Evolutionary conservation across 129 eudicot species (phyloP), one percentile per base, ranked within the genome.

Genomic region (Flaveria brownii): DNA sequence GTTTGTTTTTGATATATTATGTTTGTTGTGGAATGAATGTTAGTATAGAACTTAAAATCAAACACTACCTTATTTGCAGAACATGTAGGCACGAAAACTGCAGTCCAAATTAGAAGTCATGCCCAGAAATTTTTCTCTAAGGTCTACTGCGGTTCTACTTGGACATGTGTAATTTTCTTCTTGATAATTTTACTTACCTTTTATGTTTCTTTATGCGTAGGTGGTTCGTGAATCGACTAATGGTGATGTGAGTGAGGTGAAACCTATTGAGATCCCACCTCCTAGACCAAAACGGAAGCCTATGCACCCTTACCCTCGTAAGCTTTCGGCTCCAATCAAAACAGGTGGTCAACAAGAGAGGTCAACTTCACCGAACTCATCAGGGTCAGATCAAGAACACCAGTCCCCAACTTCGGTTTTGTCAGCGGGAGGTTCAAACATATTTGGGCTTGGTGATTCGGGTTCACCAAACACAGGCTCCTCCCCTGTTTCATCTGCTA

Each of bases 51-150:
- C 50, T 41, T 64, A 2, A 79, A 47, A 49, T 54, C 63, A 12
- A 49, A 61, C 57, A 49, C 67, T 63, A 9, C 50, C 73, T 28
- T 50, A 50, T 62, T 46, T 85, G 62, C 95, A 93, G 98, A 89
- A 88, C 96, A 94, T 70, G 97, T 94, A 73, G 98, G 93, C 63
- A 85, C 97, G 14, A 94, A 91, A 85, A 91, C 98, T 52, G 98
- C 98, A 2, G 98, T 94, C 66, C 98, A 94, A 79, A 94, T 94
- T 66, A 85, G 98, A 85, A 94, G 98, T 80, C 98, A 94, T 86
- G 98, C 98, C 70, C 98, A 94, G 72, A 94, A 94, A 61, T 94
- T 87, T 82, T 94, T 94, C 84, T 78, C 96, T 52, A 94, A 94
- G 98, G 84, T 80, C 16, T 55, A 28, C 50, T 64, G 23, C 59